Percentiles rank a stretch among this genome's conserved stretches.
phyloP scores from a whole-genome alignment of 768 basidiomycete genomes.

The Neoboletus magnificus region DNA sequence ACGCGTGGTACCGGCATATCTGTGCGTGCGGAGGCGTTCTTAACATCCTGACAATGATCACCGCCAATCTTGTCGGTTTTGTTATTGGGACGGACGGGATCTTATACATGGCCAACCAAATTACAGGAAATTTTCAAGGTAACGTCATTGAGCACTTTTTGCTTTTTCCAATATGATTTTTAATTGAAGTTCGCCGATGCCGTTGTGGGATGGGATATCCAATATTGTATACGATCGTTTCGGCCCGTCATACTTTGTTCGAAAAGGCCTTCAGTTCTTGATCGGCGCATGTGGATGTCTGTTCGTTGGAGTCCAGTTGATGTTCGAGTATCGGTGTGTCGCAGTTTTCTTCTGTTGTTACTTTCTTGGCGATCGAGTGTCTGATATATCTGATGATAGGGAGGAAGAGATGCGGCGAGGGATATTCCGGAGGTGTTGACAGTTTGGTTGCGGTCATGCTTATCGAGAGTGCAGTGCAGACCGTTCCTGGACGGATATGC shows the following conservation, averaged over 20 bases:
- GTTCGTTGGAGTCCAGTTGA: conserved; percentile 82
- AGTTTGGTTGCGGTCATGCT: too few relatives aligned
- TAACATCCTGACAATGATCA: conserved; percentile 87
- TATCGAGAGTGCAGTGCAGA: background rate
- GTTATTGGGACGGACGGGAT: conserved; percentile 85
- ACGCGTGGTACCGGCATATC: conserved; percentile 81
- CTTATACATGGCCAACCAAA: conserved; percentile 55
- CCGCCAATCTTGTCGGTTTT: conserved; percentile 93
- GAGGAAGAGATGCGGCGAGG: conserved; percentile 72
- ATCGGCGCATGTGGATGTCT: conserved; percentile 55
- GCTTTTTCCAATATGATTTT: background rate
- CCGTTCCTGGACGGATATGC: background rate
- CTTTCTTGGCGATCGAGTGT: background rate
- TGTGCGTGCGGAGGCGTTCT: conserved; percentile 78
- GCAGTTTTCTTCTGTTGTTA: background rate
- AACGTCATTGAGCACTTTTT: conserved; percentile 2
- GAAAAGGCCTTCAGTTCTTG: conserved; percentile 64
- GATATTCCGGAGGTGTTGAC: conserved; percentile 50
- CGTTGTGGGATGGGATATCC: background rate
- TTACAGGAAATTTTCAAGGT: conserved; percentile 71
- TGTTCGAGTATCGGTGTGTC: conserved; percentile 92
- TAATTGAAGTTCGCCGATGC: background rate
- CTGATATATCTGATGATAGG: conserved; percentile 33
- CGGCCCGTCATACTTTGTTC: background rate
- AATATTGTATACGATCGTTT: background rate